Percentiles rank a stretch among this genome's conserved stretches.
phyloP scores from a whole-genome alignment of 495 filamentous ascomycete species.

The Aspergillus panamensis region DNA sequence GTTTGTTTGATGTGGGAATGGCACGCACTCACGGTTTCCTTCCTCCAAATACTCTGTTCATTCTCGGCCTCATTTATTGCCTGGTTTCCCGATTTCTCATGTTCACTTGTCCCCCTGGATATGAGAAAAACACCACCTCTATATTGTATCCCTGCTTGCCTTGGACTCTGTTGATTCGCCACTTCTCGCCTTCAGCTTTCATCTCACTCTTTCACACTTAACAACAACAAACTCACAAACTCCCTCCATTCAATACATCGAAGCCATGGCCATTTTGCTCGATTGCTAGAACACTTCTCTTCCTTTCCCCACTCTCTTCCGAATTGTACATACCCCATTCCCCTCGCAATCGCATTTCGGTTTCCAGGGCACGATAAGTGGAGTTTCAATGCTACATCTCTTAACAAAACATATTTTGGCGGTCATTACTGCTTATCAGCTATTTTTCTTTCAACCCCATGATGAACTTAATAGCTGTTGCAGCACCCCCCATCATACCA shows the following conservation, averaged over 20 bases:
- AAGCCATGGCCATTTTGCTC: background rate
- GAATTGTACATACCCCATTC: constrained; percentile 7
- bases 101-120: background rate
- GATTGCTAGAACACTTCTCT: background rate
- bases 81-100: background rate
- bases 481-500: background rate
- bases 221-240: background rate
- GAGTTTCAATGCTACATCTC: constrained; percentile 1
- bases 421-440: background rate
- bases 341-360: background rate
- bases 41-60: background rate
- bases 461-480: background rate
- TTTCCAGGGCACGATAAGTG: background rate
- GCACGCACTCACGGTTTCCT: background rate
- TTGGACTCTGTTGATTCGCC: background rate
- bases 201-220: background rate
- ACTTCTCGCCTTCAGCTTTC: background rate
- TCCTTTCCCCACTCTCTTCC: background rate
- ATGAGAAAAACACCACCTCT: background rate
- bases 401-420: background rate
- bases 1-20: background rate
- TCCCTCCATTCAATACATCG: background rate
- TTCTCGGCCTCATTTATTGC: background rate
- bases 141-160: background rate
- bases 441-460: background rate